Evolutionary conservation across 208 protist species (phyloP), one percentile per base, ranked within the genome.

Genomic region (Trypanosoma congolense): DNA sequence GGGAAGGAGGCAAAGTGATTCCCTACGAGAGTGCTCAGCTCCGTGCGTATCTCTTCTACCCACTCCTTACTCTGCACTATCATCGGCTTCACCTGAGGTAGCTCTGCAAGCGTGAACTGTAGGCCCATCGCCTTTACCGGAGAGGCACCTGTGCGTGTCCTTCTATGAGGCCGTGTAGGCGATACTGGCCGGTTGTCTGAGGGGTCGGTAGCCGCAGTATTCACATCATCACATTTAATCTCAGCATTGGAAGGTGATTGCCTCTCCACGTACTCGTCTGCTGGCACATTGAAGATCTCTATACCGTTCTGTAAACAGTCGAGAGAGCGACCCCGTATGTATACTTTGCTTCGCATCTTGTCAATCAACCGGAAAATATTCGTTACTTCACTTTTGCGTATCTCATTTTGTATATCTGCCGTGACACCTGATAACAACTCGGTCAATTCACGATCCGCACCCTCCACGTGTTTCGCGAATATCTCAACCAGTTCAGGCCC

Each of bases 251-350:
- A 25, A 21, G 42, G 25, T 24, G 43, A 14, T 24, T 43, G 56
- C 21, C 75, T 71, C 48, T 82, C 72, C 42, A 87, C 69, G 55
- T 87, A 90, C 61, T 82, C 69, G 38, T 84, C 75, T 12, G 81
- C 67, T 12, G 71, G 57, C 4, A 94, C 44, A 21, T 69, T 70
- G 43, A 76, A 63, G 52, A 90, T 55, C 55, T 91, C 82, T 0
- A 91, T 65, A 14, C 66, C 59, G 67, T 80, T 75, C 18, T 73
- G 62, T 38, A 94, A 56, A 28, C 76, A 61, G 36, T 74, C 66
- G 6, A 94, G 75, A 3, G 70, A 54, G 25, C 68, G 68, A 12
- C 83, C 87, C 21, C 80, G 83, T 40, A 58, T 44, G 66, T 88
- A 94, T 12, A 94, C 53, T 29, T 50, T 55, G 42, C 65, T 66